A percentile compares a stretch with the other conserved stretches of the same genome.
Evolutionary conservation across 345 rosid genomes (phyloP).

Genomic region (Arabidopsis arenosa): DNA sequence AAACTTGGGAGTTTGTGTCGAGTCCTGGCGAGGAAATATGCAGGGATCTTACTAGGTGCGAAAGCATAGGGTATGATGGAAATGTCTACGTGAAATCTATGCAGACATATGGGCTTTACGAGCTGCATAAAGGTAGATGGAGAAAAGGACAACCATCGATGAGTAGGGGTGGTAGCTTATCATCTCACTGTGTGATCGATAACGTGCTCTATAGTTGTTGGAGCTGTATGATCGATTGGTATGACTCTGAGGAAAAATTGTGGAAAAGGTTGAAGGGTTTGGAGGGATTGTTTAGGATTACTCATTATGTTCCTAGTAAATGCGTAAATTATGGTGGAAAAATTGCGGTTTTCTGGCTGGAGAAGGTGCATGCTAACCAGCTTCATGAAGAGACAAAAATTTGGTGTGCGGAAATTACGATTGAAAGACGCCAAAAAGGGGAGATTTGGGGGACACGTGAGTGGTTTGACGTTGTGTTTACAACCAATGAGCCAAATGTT

Average conservation of each 20-base stretch:
- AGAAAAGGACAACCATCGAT: background rate
- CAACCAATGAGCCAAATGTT: background rate
- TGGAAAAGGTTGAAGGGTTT: too few relatives aligned
- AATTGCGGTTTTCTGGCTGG: too few relatives aligned
- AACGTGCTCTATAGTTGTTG: background rate
- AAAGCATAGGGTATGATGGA: background rate
- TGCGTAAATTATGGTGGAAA: too few relatives aligned
- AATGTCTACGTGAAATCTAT: background rate
- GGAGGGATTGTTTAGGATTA: too few relatives aligned
- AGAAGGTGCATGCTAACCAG: background rate
- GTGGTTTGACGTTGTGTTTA: background rate
- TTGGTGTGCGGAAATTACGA: background rate
- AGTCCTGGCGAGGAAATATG: slow-evolving; percentile 23
- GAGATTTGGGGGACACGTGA: slow-evolving; percentile 2
- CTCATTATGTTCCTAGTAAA: too few relatives aligned
- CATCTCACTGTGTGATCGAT: background rate
- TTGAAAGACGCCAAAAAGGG: background rate
- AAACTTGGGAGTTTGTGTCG: slow-evolving; percentile 41
- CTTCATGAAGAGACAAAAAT: background rate
- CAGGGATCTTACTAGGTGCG: background rate
- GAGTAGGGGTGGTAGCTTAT: background rate
- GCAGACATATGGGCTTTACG: background rate
- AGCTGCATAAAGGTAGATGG: background rate
- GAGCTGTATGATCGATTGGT: background rate
- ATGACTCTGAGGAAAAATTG: too few relatives aligned